Conservation (phyloP, 371 early-diverging fungal genomes). For the Funneliformis caledonium region DNA sequence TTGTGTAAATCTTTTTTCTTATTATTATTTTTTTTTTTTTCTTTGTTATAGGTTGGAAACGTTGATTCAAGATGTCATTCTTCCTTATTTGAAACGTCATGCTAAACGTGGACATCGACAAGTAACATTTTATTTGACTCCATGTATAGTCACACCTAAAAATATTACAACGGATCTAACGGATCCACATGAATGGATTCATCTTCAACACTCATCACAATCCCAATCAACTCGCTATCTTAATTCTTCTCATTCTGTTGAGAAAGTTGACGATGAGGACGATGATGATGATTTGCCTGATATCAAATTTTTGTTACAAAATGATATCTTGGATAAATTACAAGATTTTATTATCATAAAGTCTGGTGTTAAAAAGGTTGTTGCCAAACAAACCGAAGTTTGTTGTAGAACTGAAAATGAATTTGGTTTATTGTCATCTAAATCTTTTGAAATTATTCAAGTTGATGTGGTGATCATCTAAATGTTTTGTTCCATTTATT, state of each 20-base stretch:
- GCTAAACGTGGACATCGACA: slow-evolving; percentile 32
- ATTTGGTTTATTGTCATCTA: slow-evolving; percentile 28
- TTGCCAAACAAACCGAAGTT: slow-evolving; percentile 18
- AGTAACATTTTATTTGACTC: slow-evolving; percentile 27
- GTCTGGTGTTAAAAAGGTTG: slow-evolving; percentile 17
- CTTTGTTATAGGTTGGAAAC: not conserved
- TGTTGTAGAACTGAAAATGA: slow-evolving; percentile 21
- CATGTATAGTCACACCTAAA: not conserved
- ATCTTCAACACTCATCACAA: not conserved
- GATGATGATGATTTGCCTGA: slow-evolving; percentile 41
- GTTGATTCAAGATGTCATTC: slow-evolving; percentile 17
- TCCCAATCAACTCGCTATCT: not conserved
- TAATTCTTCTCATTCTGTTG: slow-evolving; percentile 29
- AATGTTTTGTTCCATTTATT: not conserved
- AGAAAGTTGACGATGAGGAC: slow-evolving; percentile 43
- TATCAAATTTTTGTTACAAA: slow-evolving; percentile 20
- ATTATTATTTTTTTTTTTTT: not conserved
- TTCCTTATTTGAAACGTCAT: slow-evolving; percentile 24
- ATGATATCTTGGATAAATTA: slow-evolving; percentile 1
- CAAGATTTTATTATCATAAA: not conserved
- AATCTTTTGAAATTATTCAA: slow-evolving; percentile 22
- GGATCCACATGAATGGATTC: slow-evolving; percentile 23
- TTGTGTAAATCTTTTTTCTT: not conserved
- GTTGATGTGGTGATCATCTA: not conserved
- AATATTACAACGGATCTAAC: slow-evolving; percentile 2